These are phyloP conservation scores for Penicillium frequentans DNA, from an alignment of 2,329 filamentous ascomycete genomes.

Conservation along the genomic window DNA sequence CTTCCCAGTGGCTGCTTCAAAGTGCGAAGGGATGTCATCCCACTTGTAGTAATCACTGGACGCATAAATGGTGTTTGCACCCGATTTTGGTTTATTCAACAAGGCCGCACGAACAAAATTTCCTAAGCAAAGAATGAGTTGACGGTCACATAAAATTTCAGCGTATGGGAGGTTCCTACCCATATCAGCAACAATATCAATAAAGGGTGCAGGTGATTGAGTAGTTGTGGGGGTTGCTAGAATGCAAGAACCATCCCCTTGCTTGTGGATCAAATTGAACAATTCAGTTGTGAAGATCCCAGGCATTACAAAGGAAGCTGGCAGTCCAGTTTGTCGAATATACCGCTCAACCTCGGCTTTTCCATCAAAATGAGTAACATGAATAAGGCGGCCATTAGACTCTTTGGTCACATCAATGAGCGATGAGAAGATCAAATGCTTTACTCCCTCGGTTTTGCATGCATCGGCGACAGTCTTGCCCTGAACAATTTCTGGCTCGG, in stretches of 20 bases:
- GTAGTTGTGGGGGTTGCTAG: conserved; percentile 5
- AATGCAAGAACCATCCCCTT: conserved; percentile 8
- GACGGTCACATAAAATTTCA: conserved; percentile 20
- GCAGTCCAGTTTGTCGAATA: conserved; percentile 33
- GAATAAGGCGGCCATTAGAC: conserved; percentile 10
- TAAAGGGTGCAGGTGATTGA: conserved; percentile 9
- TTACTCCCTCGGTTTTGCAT: conserved; percentile 7
- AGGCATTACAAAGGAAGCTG: conserved; percentile 43
- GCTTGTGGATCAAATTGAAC: conserved; percentile 2
- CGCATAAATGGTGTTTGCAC: background rate
- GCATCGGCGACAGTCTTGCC: conserved; percentile 13
- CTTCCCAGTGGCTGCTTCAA: background rate
- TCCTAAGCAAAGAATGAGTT: background rate
- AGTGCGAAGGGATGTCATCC: background rate
- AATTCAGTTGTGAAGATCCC: conserved; percentile 43
- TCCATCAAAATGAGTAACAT: conserved; percentile 40
- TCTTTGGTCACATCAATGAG: conserved; percentile 6
- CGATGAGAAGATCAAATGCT: conserved; percentile 12
- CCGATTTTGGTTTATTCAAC: background rate
- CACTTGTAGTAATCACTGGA: background rate
- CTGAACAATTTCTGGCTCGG: conserved; percentile 7
- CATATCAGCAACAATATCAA: conserved; percentile 35
- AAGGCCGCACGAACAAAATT: background rate
- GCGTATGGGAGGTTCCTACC: conserved; percentile 41
- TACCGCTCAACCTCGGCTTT: conserved; percentile 44